phyloP scores from a whole-genome alignment of 1,139 yeast species.

The Pichia sp. region DNA sequence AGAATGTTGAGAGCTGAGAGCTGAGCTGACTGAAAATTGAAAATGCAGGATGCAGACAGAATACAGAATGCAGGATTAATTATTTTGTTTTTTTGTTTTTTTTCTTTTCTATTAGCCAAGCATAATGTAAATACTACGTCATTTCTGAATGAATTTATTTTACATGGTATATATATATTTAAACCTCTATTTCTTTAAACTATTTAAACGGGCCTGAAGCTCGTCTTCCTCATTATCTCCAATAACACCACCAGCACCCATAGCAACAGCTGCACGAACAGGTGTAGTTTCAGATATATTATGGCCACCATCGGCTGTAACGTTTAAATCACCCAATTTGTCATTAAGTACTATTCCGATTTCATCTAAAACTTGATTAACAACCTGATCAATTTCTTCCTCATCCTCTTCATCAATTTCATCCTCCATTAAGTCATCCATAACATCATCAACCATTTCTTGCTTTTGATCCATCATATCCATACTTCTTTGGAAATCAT shows the following conservation, averaged over 20 bases:
- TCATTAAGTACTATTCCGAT: slow-evolving; percentile 84
- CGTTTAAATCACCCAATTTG: slow-evolving; percentile 45
- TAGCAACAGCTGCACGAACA: slow-evolving; percentile 34
- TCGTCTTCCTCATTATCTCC: slow-evolving; percentile 60
- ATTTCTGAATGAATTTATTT: background rate
- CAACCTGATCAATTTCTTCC: slow-evolving; percentile 90
- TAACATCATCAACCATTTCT: slow-evolving; percentile 97
- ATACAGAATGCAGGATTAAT: too few relatives aligned
- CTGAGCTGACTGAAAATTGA: too few relatives aligned
- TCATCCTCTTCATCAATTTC: slow-evolving; percentile 70
- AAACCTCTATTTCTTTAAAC: slow-evolving; percentile 50
- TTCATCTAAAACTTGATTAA: slow-evolving; percentile 87
- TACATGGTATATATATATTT: too few relatives aligned
- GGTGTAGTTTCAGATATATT: slow-evolving; percentile 39
- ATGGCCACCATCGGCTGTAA: background rate
- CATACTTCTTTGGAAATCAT: slow-evolving; percentile 90
- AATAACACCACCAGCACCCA: slow-evolving; percentile 31
- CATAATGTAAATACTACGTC: background rate
- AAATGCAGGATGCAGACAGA: too few relatives aligned
- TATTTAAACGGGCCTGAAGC: slow-evolving; percentile 80
- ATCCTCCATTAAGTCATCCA: slow-evolving; percentile 90
- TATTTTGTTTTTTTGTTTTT: background rate
- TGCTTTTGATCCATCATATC: slow-evolving; percentile 98
- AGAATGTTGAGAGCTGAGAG: too few relatives aligned
- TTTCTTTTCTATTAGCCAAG: background rate